Evolutionary conservation across 306 rosid species (phyloP).

Genomic region (Trifolium fragiferum): DNA sequence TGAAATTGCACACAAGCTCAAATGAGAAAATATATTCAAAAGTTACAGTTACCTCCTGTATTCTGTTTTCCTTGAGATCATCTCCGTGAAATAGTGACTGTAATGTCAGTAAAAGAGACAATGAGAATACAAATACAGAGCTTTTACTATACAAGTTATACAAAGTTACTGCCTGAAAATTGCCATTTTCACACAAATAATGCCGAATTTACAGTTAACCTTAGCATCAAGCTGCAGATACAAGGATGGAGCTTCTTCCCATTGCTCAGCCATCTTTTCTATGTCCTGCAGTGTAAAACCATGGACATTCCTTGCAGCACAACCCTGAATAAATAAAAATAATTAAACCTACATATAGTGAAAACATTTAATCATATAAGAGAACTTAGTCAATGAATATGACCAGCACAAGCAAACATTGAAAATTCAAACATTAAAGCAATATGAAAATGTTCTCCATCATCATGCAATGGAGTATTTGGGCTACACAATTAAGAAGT

Average conservation of each 20-base stretch:
- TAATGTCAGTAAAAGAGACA: constrained; percentile 44
- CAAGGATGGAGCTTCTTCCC: constrained; percentile 90
- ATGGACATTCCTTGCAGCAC: constrained; percentile 97
- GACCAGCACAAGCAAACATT: constrained; percentile 37
- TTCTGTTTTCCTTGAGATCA: constrained; percentile 79
- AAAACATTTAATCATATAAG: constrained; percentile 23
- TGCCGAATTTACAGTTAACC: constrained; percentile 56
- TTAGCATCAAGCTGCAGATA: constrained; percentile 82
- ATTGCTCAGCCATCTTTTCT: constrained; percentile 78
- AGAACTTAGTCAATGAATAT: constrained; percentile 19
- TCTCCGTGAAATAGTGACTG: constrained; percentile 92
- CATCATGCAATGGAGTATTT: constrained; percentile 15
- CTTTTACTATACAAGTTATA: constrained; percentile 27
- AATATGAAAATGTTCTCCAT: not conserved
- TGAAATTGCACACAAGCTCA: constrained; percentile 18
- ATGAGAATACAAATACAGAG: constrained; percentile 41
- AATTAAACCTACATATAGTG: constrained; percentile 35
- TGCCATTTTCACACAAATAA: constrained; percentile 27
- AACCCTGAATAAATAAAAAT: constrained; percentile 68
- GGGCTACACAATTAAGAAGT: not conserved
- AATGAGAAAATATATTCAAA: constrained; percentile 20
- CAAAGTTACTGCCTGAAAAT: constrained; percentile 13
- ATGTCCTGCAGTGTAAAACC: constrained; percentile 75
- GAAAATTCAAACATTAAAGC: not conserved
- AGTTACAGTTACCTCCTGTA: constrained; percentile 74